Percentiles rank a stretch among this genome's conserved stretches.
Conservation (phyloP, 768 basidiomycete species). For the Rhizopogon vulgaris region DNA sequence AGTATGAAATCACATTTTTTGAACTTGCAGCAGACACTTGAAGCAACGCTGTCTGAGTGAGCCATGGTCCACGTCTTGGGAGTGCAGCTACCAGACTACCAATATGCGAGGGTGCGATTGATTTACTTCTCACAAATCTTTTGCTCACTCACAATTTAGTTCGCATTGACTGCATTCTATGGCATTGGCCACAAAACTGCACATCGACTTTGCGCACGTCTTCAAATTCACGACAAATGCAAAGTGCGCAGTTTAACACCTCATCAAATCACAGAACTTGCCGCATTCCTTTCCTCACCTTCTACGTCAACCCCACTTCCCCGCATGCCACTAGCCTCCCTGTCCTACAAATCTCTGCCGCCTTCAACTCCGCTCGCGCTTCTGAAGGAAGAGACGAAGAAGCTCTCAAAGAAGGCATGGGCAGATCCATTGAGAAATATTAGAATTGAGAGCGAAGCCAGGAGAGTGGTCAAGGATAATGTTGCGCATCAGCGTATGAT, state of each 20-base stretch:
- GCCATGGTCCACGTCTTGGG: slow-evolving; percentile 86
- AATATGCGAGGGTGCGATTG: slow-evolving; percentile 63
- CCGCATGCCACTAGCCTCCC: slow-evolving; percentile 58
- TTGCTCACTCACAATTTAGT: slow-evolving; percentile 37
- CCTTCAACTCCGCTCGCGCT: slow-evolving; percentile 28
- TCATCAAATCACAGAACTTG: slow-evolving; percentile 84
- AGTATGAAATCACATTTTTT: slow-evolving; percentile 14
- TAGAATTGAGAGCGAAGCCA: slow-evolving; percentile 84
- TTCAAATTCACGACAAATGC: slow-evolving; percentile 85
- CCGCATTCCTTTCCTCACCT: slow-evolving; percentile 91
- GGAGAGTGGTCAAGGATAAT: slow-evolving; percentile 78
- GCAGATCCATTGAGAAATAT: slow-evolving; percentile 66
- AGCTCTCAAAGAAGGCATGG: slow-evolving; percentile 30
- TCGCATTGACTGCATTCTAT: slow-evolving; percentile 87
- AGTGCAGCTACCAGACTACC: slow-evolving; percentile 70
- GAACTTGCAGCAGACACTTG: background rate
- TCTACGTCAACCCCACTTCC: slow-evolving; percentile 63
- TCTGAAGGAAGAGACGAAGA: slow-evolving; percentile 20
- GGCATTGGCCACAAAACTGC: slow-evolving; percentile 78
- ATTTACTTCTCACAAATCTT: background rate
- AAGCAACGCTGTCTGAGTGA: slow-evolving; percentile 2
- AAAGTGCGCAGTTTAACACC: slow-evolving; percentile 79
- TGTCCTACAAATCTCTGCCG: slow-evolving; percentile 43
- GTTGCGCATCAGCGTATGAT: slow-evolving; percentile 91
- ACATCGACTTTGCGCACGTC: slow-evolving; percentile 80